A percentile compares a stretch with the other conserved stretches of the same genome.
phyloP scores from a whole-genome alignment of 148 eudicot species.

The Rhododendron griersonianum region DNA sequence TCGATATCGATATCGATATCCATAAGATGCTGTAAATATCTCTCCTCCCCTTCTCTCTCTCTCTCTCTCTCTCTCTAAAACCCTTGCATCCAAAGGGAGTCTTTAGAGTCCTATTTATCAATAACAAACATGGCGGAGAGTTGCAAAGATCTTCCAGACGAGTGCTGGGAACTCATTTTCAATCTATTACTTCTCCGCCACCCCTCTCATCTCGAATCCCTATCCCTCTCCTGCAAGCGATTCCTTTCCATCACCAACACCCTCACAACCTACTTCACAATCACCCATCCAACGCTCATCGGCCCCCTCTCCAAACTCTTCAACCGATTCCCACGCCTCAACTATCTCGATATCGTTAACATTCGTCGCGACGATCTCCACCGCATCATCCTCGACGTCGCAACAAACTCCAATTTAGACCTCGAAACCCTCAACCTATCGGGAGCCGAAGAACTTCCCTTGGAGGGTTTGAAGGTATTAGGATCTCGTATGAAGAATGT shows the following conservation, averaged over 20 bases:
- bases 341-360: background rate
- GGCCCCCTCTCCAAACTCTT: conserved; percentile 32
- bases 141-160: conserved; percentile 41
- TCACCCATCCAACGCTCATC: conserved; percentile 26
- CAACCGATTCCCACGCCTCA: conserved; percentile 39
- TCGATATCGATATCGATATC: no score
- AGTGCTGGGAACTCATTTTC: conserved; percentile 65
- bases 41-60: no score
- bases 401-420: conserved; percentile 14
- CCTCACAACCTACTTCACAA: conserved; percentile 31
- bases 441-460: conserved; percentile 20
- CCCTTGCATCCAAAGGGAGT: no score
- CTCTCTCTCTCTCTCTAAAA: no score
- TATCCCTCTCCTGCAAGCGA: conserved; percentile 45
- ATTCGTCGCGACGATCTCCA: background rate
- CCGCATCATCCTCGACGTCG: conserved; percentile 22
- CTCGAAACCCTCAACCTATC: conserved; percentile 40
- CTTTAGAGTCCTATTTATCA: no score
- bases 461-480: conserved; percentile 20
- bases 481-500: conserved; percentile 18
- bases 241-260: conserved; percentile 56
- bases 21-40: no score
- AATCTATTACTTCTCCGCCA: conserved; percentile 23
- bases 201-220: conserved; percentile 39
- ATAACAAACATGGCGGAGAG: background rate